Evolutionary conservation across 192 early-diverging fungal genomes (phyloP), one percentile per base, ranked within the genome.

Genomic region (Gorgonomyces haynaldii): DNA sequence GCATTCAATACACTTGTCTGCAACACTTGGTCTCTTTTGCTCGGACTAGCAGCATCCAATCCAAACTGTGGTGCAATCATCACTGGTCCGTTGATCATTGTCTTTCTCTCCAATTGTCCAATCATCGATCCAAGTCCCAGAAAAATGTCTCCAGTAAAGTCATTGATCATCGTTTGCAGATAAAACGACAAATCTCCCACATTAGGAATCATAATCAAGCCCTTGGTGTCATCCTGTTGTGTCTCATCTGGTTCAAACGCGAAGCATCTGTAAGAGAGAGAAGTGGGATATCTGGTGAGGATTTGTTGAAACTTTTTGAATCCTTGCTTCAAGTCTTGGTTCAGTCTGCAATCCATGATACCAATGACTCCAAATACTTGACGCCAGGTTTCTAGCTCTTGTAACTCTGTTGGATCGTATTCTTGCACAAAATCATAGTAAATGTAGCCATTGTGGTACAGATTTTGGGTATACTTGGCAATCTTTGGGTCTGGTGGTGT

Each of bases 211-310:
- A 82, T 81, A 22, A 82, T 81, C 15, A 85, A 49, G 4, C 81
- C 85, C 35, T 81, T 71, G 1, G 76, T 78, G 60, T 85, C 79
- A 51, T 84, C 81, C 6, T 74, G 73, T 36, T 86, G 79, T 20
- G 68, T 60, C 35, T 87, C 82, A 15, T 70, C 58, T n/a, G 84
- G 84, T 45, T 88, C 82, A 61, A 88, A 88, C 28, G 81, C 84
- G 52, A 86, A 84, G 49, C 84, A 88, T 35, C 83, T 66, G 26
- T 69, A 69, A 3, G 78, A 79, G 4, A 88, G 61, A 3, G 80
- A 65, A 6, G 79, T 64, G 4, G 83, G 84, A 47, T 88, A 86
- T 74, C 83, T 28, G 21, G 10, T 7, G n/a, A 29, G 43, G 15
- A 74, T 71, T 25, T 67, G 58, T 23, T 70, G 66, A 54, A 85